Base-by-base conservation (phyloP, 108 stramenopile species). In the Mediolabrus comicus region DNA sequence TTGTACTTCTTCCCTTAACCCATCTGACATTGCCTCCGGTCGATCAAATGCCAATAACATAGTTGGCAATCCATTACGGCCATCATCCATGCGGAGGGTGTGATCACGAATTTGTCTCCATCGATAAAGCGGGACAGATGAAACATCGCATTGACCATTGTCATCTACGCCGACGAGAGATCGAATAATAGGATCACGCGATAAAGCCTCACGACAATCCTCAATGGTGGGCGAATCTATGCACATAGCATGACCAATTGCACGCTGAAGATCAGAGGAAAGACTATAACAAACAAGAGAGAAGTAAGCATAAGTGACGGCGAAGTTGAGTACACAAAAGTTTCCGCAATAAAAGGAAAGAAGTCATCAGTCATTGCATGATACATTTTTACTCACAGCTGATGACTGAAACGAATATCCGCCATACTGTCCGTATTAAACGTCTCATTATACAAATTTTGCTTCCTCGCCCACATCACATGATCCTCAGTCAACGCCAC, bases 91-190 rank as follows among this genome's bases (percentile, higher is more conserved):
- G 33, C 92, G 84, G 22, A 93, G 68, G 16, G 86, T 83, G 62
- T 90, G 84, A 63, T 93, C 92, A 29, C 89, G 89, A 77, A 93
- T 90, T 32, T 93, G 92, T 56, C 87, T 75, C 92, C 92, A 93
- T 31, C 92, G 86, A 67, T 86, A 93, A 16, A 93, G 65, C 3
- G 80, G 89, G 17, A 90, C 49, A 22, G 88, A 75, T 22, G 75
- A 65, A 3, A 76, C 59, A 39, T 76, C 79, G 51, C 69, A 70
- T 11, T 32, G 12, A 16, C 70, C 74, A 11, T 71, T 34, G 10
- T 59, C 35, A 11, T 89, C 84, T 30, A 83, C 84, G 5, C 84
- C 86, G 2, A 84, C 73, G n/a, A 91, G 67, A 17, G 58, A 73
- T 16, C 79, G 80, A 19, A 92, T 60, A 53, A 87, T 84, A 25